These are phyloP conservation scores for Diutina mesorugosa DNA, from an alignment of 1,139 yeast species.

Conservation along the genomic window DNA sequence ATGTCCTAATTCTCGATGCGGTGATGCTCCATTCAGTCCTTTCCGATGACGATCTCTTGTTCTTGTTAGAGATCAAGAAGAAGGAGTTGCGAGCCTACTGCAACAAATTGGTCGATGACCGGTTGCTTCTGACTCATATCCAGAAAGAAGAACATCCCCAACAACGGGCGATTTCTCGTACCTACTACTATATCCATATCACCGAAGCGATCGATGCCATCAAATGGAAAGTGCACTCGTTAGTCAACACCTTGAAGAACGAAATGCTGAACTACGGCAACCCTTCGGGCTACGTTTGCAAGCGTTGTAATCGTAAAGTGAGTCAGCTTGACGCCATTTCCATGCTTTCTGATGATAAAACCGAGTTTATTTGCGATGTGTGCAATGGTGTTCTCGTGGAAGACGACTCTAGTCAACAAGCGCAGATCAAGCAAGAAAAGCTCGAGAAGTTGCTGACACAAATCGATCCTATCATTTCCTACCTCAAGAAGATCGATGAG, in stretches of 20 bases:
- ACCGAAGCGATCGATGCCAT: constrained; percentile 93
- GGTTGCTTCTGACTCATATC: constrained; percentile 50
- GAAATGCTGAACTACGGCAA: constrained; percentile 74
- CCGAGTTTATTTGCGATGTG: constrained; percentile 73
- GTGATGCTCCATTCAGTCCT: constrained; percentile 81
- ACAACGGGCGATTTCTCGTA: constrained; percentile 55
- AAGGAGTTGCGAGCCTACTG: constrained; percentile 81
- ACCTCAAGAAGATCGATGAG: constrained; percentile 78
- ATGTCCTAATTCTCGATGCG: constrained; percentile 78
- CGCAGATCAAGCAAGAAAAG: constrained; percentile 69
- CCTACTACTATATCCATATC: constrained; percentile 77
- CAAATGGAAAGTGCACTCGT: constrained; percentile 89
- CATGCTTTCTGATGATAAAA: constrained; percentile 62
- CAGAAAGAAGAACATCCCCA: constrained; percentile 78
- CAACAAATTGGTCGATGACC: constrained; percentile 72
- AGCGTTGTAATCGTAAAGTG: constrained; percentile 69
- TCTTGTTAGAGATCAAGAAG: constrained; percentile 68
- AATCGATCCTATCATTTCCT: constrained; percentile 77
- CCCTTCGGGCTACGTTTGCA: constrained; percentile 91
- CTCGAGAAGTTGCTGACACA: constrained; percentile 80
- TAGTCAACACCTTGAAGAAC: constrained; percentile 67
- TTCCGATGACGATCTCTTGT: constrained; percentile 86
- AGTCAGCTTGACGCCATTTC: constrained; percentile 84
- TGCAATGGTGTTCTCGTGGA: constrained; percentile 72
- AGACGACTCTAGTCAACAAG: constrained; percentile 81